Percentiles rank a stretch among this genome's conserved stretches.
phyloP scores from a whole-genome alignment of 78 protist species.

The Mastigamoeba balamuthi region DNA sequence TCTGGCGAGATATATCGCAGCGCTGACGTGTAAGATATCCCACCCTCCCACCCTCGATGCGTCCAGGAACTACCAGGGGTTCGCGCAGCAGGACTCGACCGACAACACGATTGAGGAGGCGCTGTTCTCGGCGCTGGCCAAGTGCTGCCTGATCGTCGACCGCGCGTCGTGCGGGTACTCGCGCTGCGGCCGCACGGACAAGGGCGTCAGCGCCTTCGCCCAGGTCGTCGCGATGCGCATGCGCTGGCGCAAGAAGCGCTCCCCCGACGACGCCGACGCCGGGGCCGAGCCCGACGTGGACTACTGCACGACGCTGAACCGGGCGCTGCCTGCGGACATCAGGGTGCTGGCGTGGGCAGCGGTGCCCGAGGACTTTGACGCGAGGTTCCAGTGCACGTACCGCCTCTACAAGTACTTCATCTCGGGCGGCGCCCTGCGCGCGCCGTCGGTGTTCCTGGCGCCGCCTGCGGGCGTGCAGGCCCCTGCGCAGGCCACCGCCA shows the following conservation, averaged over 20 bases:
- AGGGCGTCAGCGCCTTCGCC: slow-evolving; percentile 50
- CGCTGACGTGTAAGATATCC: neutral
- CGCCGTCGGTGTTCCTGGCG: neutral
- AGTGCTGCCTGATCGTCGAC: slow-evolving; percentile 6
- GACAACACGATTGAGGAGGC: slow-evolving; percentile 2
- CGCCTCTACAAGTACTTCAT: slow-evolving; percentile 66
- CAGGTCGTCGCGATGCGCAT: slow-evolving; percentile 37
- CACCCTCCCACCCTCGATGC: neutral
- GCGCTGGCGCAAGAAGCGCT: neutral
- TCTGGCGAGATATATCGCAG: neutral
- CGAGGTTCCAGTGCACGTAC: slow-evolving; percentile 35
- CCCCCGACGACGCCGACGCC: neutral
- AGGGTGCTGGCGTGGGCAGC: slow-evolving; percentile 56
- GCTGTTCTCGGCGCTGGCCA: slow-evolving; percentile 10
- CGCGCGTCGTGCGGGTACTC: slow-evolving; percentile 2
- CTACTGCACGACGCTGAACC: slow-evolving; percentile 40
- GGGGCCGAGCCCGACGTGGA: slow-evolving; percentile 21
- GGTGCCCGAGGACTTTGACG: slow-evolving; percentile 27
- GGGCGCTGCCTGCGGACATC: slow-evolving; percentile 53
- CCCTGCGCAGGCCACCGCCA: no score
- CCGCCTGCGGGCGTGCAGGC: neutral
- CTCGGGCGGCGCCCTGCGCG: neutral
- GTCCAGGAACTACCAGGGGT: slow-evolving; percentile 4
- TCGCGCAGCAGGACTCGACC: neutral
- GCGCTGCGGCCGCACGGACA: slow-evolving; percentile 63